Percentiles rank a stretch among this genome's conserved stretches.
Evolutionary conservation across 2,329 filamentous ascomycete genomes (phyloP).

Genomic region (Coniella vitis): DNA sequence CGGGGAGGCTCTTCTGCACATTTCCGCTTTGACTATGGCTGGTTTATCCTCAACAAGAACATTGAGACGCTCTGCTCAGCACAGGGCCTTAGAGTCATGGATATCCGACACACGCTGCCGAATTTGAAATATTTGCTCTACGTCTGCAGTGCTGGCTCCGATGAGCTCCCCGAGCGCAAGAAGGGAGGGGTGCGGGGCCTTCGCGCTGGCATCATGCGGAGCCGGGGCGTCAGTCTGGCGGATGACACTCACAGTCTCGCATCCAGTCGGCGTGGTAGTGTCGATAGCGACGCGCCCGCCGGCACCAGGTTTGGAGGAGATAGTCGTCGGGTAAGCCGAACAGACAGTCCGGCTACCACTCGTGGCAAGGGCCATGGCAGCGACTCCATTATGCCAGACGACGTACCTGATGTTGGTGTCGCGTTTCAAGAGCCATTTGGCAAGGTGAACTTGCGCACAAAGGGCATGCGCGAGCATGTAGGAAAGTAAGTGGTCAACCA

Average conservation of each 20-base stretch:
- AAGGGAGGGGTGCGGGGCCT: conserved; percentile 54
- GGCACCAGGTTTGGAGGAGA: conserved; percentile 22
- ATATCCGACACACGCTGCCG: conserved; percentile 85
- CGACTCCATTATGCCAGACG: conserved; percentile 1
- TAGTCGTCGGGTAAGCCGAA: no score
- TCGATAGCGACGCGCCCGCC: conserved; percentile 31
- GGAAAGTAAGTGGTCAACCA: conserved; percentile 15
- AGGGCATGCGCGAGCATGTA: conserved; percentile 47
- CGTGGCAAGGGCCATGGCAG: conserved; percentile 3
- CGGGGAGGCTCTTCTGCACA: conserved; percentile 59
- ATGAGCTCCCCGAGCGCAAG: conserved; percentile 55
- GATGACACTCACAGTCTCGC: conserved; percentile 34
- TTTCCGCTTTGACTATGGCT: conserved; percentile 92
- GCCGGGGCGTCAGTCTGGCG: conserved; percentile 24
- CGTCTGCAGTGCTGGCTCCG: conserved; percentile 72
- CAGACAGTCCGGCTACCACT: conserved; percentile 22
- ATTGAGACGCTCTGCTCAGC: conserved; percentile 64
- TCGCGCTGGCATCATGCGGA: conserved; percentile 42
- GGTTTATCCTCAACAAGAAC: conserved; percentile 94
- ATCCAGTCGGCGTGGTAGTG: conserved; percentile 36
- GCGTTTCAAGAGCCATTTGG: conserved; percentile 40
- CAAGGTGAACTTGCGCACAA: conserved; percentile 48
- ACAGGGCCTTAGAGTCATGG: conserved; percentile 72
- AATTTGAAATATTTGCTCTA: conserved; percentile 93
- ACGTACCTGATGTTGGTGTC: conserved; percentile 23